Percentiles rank a stretch among this genome's conserved stretches.
These are phyloP conservation scores for Russula brevipes DNA, from an alignment of 768 basidiomycete species.

Conservation along the genomic window DNA sequence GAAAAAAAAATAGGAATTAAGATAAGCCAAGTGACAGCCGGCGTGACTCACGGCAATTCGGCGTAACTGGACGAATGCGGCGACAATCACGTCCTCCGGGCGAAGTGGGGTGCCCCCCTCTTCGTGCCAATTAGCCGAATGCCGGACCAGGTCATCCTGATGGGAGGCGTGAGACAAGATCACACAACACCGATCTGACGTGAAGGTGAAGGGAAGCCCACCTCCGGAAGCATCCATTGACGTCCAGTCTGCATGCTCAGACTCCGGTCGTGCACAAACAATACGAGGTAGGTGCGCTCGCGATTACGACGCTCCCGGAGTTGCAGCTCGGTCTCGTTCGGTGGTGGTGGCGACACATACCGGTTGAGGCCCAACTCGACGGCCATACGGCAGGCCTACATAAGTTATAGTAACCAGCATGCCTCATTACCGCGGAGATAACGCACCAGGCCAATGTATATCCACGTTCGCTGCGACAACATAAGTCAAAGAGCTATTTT, in stretches of 20 bases:
- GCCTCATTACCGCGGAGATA: slow-evolving; percentile 13
- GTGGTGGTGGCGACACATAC: slow-evolving; percentile 49
- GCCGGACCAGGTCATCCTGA: slow-evolving; percentile 66
- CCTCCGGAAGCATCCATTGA: slow-evolving; percentile 84
- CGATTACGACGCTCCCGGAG: slow-evolving; percentile 73
- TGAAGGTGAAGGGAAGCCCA: slow-evolving; percentile 21
- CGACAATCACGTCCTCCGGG: slow-evolving; percentile 77
- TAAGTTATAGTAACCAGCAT: not conserved
- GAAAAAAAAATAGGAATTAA: slow-evolving; percentile 6
- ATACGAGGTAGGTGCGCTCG: slow-evolving; percentile 79
- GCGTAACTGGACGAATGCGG: slow-evolving; percentile 71
- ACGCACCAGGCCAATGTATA: slow-evolving; percentile 77
- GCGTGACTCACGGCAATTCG: slow-evolving; percentile 61
- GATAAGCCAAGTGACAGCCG: not conserved
- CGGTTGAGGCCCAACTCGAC: slow-evolving; percentile 79
- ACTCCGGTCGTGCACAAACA: slow-evolving; percentile 83
- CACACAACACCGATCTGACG: not conserved
- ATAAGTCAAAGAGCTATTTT: not conserved
- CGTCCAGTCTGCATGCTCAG: slow-evolving; percentile 82
- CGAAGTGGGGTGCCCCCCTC: slow-evolving; percentile 47
- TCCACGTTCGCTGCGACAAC: slow-evolving; percentile 66
- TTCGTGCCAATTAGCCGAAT: slow-evolving; percentile 68
- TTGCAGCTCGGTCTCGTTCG: slow-evolving; percentile 60
- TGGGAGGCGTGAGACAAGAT: slow-evolving; percentile 15
- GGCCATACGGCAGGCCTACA: slow-evolving; percentile 80